These are phyloP conservation scores for Neurospora sp. DNA, from an alignment of 495 filamentous ascomycete genomes.

Conservation along the genomic window DNA sequence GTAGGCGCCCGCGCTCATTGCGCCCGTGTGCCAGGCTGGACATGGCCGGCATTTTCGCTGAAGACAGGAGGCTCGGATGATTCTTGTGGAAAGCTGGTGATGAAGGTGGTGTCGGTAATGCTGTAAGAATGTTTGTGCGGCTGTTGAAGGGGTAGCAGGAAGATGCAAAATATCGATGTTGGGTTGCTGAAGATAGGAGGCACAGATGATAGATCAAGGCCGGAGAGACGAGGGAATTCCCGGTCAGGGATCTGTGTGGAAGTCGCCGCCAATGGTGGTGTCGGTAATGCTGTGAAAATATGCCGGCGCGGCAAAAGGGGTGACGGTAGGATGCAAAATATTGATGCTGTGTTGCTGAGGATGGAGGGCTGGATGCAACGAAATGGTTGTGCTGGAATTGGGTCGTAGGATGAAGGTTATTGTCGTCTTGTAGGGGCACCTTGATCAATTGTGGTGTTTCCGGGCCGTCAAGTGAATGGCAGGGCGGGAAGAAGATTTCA, in stretches of 20 bases:
- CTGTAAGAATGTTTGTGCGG: neutral
- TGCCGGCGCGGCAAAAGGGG: neutral
- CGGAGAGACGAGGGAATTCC: neutral
- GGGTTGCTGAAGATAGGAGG: neutral
- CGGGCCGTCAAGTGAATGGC: neutral
- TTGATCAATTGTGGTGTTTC: neutral
- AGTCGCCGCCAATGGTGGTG: neutral
- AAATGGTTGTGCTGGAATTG: neutral
- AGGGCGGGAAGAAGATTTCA: neutral
- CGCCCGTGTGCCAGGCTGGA: neutral
- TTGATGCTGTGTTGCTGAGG: neutral
- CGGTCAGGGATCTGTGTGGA: neutral
- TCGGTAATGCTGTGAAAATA: neutral
- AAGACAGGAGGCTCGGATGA: neutral
- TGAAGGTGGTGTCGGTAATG: neutral
- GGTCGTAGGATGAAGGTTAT: neutral
- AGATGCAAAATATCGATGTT: neutral
- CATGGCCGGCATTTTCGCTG: neutral
- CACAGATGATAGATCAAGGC: neutral
- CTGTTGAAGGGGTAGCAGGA: neutral
- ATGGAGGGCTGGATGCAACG: neutral
- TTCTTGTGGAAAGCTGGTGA: neutral
- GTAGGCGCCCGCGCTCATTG: neutral
- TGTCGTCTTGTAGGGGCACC: neutral
- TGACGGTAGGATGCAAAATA: neutral